phyloP scores from a whole-genome alignment of 2,329 filamentous ascomycete species.

The Talaromyces amestolkiae region DNA sequence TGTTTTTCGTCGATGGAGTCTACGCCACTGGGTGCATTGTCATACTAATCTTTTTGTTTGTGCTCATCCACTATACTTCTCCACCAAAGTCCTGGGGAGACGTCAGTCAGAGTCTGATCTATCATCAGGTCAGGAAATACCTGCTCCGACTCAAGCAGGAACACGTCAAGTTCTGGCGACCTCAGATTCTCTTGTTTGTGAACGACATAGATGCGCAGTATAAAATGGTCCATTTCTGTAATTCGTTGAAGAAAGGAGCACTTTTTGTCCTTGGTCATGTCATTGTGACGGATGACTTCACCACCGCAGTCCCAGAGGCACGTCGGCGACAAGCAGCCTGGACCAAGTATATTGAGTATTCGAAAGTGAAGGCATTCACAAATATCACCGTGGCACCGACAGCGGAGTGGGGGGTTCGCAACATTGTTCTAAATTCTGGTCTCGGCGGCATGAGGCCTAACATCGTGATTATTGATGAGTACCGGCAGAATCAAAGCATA shows the following conservation, averaged over 20 bases:
- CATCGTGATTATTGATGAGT: slow-evolving; percentile 76
- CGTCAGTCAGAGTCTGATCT: slow-evolving; percentile 84
- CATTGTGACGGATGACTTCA: slow-evolving; percentile 81
- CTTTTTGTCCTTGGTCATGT: slow-evolving; percentile 85
- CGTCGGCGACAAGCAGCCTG: slow-evolving; percentile 76
- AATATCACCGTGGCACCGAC: slow-evolving; percentile 80
- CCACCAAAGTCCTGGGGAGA: slow-evolving; percentile 88
- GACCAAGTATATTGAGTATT: slow-evolving; percentile 84
- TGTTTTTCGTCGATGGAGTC: slow-evolving; percentile 86
- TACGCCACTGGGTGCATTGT: slow-evolving; percentile 75
- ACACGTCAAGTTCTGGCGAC: slow-evolving; percentile 91
- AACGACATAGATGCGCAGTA: slow-evolving; percentile 80
- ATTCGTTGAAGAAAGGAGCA: slow-evolving; percentile 82
- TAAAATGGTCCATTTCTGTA: slow-evolving; percentile 84
- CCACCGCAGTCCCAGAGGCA: slow-evolving; percentile 73
- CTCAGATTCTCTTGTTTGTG: slow-evolving; percentile 79
- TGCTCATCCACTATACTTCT: slow-evolving; percentile 80
- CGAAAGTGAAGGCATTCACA: slow-evolving; percentile 83
- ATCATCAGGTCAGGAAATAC: slow-evolving; percentile 85
- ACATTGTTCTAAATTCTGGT: slow-evolving; percentile 76
- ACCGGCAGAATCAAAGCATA: slow-evolving; percentile 60
- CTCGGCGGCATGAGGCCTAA: slow-evolving; percentile 87
- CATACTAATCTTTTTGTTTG: slow-evolving; percentile 71
- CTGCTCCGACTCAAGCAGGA: slow-evolving; percentile 77
- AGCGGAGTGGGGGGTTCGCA: slow-evolving; percentile 80